Conservation (phyloP, 192 early-diverging fungal species). For the Nowakowskiella sp. region DNA sequence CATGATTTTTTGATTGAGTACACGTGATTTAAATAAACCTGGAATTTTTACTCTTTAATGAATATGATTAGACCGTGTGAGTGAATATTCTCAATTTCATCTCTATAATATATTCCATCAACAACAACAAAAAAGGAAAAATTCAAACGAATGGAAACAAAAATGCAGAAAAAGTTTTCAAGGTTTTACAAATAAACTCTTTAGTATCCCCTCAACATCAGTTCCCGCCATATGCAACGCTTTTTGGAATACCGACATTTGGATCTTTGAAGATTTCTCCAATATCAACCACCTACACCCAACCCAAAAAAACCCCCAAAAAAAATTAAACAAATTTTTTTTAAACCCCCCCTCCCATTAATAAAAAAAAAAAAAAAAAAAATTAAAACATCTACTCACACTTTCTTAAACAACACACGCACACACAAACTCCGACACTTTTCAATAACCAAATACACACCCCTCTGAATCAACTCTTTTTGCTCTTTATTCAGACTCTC, state of each 20-base stretch:
- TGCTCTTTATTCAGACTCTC: constrained; percentile 46
- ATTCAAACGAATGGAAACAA: no score
- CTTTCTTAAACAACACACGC: constrained; percentile 68
- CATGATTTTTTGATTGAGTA: no score
- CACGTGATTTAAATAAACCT: no score
- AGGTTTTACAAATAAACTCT: no score
- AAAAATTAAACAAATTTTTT: constrained; percentile 8
- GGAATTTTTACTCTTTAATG: no score
- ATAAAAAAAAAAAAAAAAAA: constrained; percentile 2
- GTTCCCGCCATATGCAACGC: constrained; percentile 59
- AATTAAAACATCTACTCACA: constrained; percentile 42
- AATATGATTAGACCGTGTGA: no score
- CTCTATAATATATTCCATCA: no score
- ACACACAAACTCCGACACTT: constrained; percentile 60
- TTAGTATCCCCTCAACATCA: no score
- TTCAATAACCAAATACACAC: constrained; percentile 79
- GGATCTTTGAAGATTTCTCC: constrained; percentile 46
- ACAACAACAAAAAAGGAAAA: no score
- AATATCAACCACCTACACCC: constrained; percentile 38
- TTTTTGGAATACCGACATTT: constrained; percentile 49
- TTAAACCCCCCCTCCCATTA: neutral
- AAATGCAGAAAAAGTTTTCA: no score
- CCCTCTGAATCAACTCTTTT: constrained; percentile 49
- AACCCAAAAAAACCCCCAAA: neutral
- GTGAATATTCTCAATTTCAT: no score